Conservation (phyloP, 495 filamentous ascomycete genomes). For the Durotheca rogersii region DNA sequence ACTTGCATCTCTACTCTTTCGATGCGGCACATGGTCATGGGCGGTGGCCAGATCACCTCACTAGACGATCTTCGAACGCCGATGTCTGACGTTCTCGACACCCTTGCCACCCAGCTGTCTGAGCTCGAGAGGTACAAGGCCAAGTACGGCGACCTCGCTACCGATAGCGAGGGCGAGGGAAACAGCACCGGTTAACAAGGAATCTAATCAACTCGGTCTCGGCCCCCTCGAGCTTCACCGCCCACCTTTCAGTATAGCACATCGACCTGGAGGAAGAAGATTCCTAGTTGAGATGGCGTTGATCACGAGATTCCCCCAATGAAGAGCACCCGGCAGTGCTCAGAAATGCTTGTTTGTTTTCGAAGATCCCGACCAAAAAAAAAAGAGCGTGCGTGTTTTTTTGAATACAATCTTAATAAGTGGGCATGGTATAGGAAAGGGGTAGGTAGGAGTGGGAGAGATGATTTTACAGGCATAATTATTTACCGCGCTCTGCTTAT, state of each 20-base stretch:
- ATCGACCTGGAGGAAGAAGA: conserved; percentile 2
- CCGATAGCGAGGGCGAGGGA: conserved; percentile 29
- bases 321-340: not conserved
- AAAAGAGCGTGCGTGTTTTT: not conserved
- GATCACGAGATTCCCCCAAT: conserved; percentile 1
- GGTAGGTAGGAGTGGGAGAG: not conserved
- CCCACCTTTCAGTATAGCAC: conserved; percentile 11
- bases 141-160: conserved; percentile 42
- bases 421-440: not conserved
- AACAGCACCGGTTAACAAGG: conserved; percentile 38
- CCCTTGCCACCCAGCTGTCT: conserved; percentile 43
- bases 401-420: no score
- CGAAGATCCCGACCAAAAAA: conserved; percentile 2
- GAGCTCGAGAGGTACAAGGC: conserved; percentile 52
- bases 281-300: no score
- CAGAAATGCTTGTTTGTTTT: not conserved
- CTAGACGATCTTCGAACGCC: conserved; percentile 53
- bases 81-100: conserved; percentile 48
- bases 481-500: conserved; percentile 1
- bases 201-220: not conserved
- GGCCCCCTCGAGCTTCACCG: not conserved
- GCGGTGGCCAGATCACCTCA: conserved; percentile 37
- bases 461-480: conserved; percentile 9
- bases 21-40: conserved; percentile 62
- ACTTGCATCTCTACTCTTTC: conserved; percentile 65